phyloP scores from a whole-genome alignment of 345 rosid species.

The Triadica sebifera region DNA sequence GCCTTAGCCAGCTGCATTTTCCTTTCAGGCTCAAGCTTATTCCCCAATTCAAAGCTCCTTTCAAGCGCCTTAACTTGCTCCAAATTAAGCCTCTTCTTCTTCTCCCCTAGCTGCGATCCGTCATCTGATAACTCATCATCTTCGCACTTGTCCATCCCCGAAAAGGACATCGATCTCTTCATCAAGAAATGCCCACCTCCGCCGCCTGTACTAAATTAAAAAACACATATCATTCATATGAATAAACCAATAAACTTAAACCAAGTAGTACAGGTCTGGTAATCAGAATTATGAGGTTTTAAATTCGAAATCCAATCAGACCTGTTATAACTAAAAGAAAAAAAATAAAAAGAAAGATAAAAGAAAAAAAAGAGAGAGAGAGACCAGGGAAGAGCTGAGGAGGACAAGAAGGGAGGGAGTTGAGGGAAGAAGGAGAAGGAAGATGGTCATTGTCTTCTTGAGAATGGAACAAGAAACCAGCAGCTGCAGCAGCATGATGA shows the following conservation, averaged over 20 bases:
- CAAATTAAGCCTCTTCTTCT: constrained; percentile 37
- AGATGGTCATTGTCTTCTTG: constrained; percentile 58
- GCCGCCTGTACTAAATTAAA: constrained; percentile 32
- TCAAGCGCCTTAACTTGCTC: constrained; percentile 39
- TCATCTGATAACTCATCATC: constrained; percentile 80
- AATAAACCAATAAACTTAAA: too few species aligned
- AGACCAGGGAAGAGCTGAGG: constrained; percentile 70
- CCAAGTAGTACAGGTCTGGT: not conserved
- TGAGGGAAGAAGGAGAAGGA: constrained; percentile 56
- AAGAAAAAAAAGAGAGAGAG: constrained; percentile 6
- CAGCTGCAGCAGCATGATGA: constrained; percentile 12
- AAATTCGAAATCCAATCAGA: too few species aligned
- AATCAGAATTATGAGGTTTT: too few species aligned
- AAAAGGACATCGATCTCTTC: constrained; percentile 80
- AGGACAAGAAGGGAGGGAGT: constrained; percentile 59
- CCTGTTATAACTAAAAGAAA: too few species aligned
- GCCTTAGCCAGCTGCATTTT: constrained; percentile 37
- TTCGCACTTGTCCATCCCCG: constrained; percentile 51
- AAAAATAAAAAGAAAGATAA: too few species aligned
- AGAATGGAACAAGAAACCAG: constrained; percentile 62
- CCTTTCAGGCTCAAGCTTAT: constrained; percentile 40
- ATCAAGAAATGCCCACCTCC: constrained; percentile 56
- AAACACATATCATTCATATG: not conserved
- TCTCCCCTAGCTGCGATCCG: constrained; percentile 38
- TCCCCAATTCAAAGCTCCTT: constrained; percentile 36